Evolutionary conservation across 164 flowering plant genomes (phyloP), one percentile per base, ranked within the genome.

Genomic region (Berberis thunbergii): DNA sequence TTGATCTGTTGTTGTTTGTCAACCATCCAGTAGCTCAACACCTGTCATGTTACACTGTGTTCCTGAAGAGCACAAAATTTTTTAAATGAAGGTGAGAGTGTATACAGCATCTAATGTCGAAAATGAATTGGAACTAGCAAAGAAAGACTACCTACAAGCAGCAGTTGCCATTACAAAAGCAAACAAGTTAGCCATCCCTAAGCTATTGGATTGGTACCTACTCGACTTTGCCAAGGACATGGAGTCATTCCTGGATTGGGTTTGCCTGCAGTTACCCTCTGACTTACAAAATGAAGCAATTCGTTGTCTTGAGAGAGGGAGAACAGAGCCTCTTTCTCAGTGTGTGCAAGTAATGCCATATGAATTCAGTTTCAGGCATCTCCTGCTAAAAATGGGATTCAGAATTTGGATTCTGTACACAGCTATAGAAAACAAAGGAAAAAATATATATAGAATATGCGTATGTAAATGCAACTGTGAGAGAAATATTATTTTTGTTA

Each of bases 201-300:
- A 91, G 73, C 78, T 91, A 62, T 67, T 91, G 74, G 89, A 91
- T 65, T 91, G 97, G 96, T 91, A 91, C 73, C 69, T 86, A 7
- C 85, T 83, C 0, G 96, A 91, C 76, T 91, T 88, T 74, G 96
- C 96, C 41, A 88, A 91, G 76, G 92, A 88, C 67, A 54, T 87
- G 61, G 94, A 88, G 52, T 87, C 97, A 6, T 77, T 91, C 59
- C 75, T 91, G 38, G 97, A 91, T 65, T 91, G 96, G 97, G 78
- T 91, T 50, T 88, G 94, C 84, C 84, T 89, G 49, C 92, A 91
- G 65, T 74, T 91, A 59, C 97, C 97, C 2, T 59, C 54, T 75
- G 85, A 78, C 43, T 72, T 77, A 8, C 75, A 85, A 40, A 86
- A 82, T 61, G 84, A 85, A 67, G 96, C 92, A 53, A 62, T 87